Percentiles rank a stretch among this genome's conserved stretches.
phyloP scores from a whole-genome alignment of 345 rosid species.

The Aquilaria sinensis region DNA sequence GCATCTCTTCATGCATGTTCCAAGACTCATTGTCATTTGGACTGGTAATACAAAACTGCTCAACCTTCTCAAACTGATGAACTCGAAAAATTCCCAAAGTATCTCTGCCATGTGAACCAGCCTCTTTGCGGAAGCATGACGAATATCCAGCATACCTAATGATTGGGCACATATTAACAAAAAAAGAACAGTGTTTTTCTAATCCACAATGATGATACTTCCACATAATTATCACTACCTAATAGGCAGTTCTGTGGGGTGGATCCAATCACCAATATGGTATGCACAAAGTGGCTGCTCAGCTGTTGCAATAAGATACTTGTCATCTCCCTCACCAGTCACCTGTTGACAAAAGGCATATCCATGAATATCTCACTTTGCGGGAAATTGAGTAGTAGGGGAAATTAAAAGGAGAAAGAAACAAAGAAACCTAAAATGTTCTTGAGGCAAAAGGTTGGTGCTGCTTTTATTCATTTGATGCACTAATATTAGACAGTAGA shows the following conservation, averaged over 20 bases:
- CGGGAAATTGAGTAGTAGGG: background rate
- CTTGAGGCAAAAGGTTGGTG: too few species aligned
- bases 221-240: conserved; percentile 24
- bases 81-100: conserved; percentile 61
- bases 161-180: background rate
- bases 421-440: too few species aligned
- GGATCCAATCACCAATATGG: conserved; percentile 61
- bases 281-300: conserved; percentile 66
- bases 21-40: conserved; percentile 57
- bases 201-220: background rate
- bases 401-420: background rate
- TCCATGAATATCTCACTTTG: background rate
- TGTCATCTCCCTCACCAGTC: conserved; percentile 62
- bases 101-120: conserved; percentile 65
- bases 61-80: conserved; percentile 69
- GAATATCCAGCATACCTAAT: conserved; percentile 60
- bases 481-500: background rate
- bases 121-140: conserved; percentile 64
- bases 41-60: conserved; percentile 58
- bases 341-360: conserved; percentile 26
- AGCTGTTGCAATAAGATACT: conserved; percentile 62
- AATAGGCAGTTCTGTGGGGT: conserved; percentile 47
- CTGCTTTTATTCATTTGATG: background rate
- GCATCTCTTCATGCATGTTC: conserved; percentile 64
- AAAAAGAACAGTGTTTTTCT: background rate